Evolutionary conservation across 495 filamentous ascomycete species (phyloP).

Genomic region (Parathielavia appendiculata): DNA sequence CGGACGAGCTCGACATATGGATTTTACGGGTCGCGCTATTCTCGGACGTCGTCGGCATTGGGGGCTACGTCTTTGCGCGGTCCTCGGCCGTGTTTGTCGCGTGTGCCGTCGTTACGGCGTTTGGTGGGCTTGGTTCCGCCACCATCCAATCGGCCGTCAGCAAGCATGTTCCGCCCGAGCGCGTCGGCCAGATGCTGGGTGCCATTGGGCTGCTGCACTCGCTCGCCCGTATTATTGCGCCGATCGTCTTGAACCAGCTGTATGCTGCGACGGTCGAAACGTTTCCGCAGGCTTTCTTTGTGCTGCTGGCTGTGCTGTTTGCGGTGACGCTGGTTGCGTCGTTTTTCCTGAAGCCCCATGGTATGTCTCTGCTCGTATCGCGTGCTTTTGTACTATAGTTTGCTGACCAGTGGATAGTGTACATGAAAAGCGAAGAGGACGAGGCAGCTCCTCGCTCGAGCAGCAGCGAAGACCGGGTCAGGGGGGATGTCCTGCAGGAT

Average conservation of each 20-base stretch:
- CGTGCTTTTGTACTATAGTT: too few relatives aligned
- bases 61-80: constrained; percentile 63
- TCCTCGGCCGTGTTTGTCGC: constrained; percentile 53
- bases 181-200: constrained; percentile 78
- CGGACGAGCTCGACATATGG: constrained; percentile 69
- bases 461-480: neutral
- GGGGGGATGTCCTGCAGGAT: constrained; percentile 23
- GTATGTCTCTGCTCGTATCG: constrained; percentile 45
- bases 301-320: constrained; percentile 64
- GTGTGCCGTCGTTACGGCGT: constrained; percentile 63
- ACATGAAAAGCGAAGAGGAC: constrained; percentile 19
- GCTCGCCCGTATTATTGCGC: constrained; percentile 69
- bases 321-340: constrained; percentile 58
- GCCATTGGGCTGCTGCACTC: constrained; percentile 83
- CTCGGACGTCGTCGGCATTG: constrained; percentile 70
- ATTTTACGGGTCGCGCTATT: constrained; percentile 71
- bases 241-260: constrained; percentile 75
- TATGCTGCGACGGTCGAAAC: constrained; percentile 75
- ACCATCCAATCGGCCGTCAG: constrained; percentile 77
- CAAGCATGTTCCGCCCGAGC: constrained; percentile 81
- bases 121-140: constrained; percentile 81
- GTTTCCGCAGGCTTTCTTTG: constrained; percentile 77
- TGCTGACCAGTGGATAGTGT: constrained; percentile 22
- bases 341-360: constrained; percentile 65
- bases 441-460: constrained; percentile 2